Percentiles rank a stretch among this genome's conserved stretches.
Evolutionary conservation across 2,329 filamentous ascomycete species (phyloP).

Genomic region (Epichloe sylvatica): DNA sequence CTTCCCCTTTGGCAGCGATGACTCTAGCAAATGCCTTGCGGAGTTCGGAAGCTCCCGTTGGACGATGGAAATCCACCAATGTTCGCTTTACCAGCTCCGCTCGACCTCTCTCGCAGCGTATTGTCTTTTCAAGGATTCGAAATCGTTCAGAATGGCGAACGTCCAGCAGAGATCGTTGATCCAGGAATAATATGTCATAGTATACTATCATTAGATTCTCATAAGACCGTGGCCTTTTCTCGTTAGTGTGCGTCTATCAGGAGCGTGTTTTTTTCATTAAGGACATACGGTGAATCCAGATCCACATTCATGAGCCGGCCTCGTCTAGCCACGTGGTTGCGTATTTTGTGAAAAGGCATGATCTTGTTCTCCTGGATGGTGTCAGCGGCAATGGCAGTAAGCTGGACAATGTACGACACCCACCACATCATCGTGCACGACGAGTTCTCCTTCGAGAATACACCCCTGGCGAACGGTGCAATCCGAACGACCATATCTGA

Average conservation of each 20-base stretch:
- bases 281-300: conserved; percentile 51
- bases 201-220: conserved; percentile 51
- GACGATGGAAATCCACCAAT: conserved; percentile 49
- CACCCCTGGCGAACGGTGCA: conserved; percentile 51
- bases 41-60: conserved; percentile 38
- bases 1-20: conserved; percentile 57
- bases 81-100: conserved; percentile 54
- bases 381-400: conserved; percentile 5
- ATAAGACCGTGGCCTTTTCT: conserved; percentile 29
- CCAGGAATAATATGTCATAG: conserved; percentile 42
- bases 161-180: conserved; percentile 37
- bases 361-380: conserved; percentile 39
- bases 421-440: conserved; percentile 58
- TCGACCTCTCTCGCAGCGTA: conserved; percentile 40
- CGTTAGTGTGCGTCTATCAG: conserved; percentile 8
- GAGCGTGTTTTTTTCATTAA: background rate
- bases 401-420: conserved; percentile 2
- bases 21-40: conserved; percentile 52
- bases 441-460: conserved; percentile 71
- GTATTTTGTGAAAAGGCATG: conserved; percentile 66
- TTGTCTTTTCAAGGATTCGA: conserved; percentile 41
- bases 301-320: conserved; percentile 55
- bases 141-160: conserved; percentile 45
- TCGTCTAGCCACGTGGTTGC: conserved; percentile 63
- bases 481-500: conserved; percentile 43